Evolutionary conservation across 2,329 filamentous ascomycete species (phyloP), one percentile per base, ranked within the genome.

Genomic region (Fusarium sp.): DNA sequence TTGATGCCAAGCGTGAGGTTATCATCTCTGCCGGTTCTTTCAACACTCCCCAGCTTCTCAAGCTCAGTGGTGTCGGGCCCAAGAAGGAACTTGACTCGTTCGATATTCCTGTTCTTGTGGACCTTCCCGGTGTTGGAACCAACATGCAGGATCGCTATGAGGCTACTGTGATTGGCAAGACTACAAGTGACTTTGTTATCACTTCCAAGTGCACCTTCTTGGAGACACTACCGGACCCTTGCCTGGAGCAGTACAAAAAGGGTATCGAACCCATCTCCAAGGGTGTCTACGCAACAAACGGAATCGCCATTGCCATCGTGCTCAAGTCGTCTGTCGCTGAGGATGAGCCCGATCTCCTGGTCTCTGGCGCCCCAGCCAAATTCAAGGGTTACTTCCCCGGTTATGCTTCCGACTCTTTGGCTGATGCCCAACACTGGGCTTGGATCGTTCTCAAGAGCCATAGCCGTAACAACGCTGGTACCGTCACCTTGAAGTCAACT

Each of bases 71-170:
- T 4, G 55, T 75, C 10, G 73, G 67, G 1, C 73, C 73, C 7
- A 74, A 70, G 54, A 50, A 67, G 45, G 71, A 75, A n/a, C 71
- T 75, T 17, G 53, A 64, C 3, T 66, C 62, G 0, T 68, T 84
- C 1, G 68, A 86, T 2, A 73, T 77, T 4, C 69, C 73, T 17
- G 59, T 74, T 1, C 28, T 76, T 0, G 69, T 79, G 6, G 60
- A 75, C 13, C 80, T 87, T 1, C 86, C 86, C 0, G 88, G 86
- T 38, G 87, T 91, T 15, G 88, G 88, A 43, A 83, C 80, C 19
- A 89, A 89, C 75, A 79, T 90, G 26, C 82, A 88, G 72, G 87
- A 90, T 72, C 85, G 85, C 15, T 85, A 85, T 68, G 85, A 75
- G 39, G 64, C 64, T 2, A 71, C 69, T 1, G 70, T 74, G 0